Evolutionary conservation across 129 eudicot species (phyloP).

Genomic region (Artemisia argyi): DNA sequence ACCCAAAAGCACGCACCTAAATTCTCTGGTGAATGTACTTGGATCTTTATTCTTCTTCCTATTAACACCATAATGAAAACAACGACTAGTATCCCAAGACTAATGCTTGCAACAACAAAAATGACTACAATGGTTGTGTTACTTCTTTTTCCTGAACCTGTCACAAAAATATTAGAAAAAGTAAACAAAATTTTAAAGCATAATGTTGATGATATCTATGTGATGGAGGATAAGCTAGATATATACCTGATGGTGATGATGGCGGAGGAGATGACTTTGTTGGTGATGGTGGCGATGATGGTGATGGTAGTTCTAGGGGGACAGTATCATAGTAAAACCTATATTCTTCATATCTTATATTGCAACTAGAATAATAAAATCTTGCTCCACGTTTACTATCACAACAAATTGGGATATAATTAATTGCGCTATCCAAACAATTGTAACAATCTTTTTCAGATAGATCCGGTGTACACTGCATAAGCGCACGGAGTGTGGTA

Average conservation of each 20-base stretch:
- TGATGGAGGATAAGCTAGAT: background rate
- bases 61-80: no score
- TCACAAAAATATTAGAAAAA: background rate
- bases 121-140: conserved; percentile 11
- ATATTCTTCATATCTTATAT: conserved; percentile 28
- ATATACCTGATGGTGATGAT: conserved; percentile 15
- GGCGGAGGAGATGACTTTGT: background rate
- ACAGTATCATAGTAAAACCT: conserved; percentile 20
- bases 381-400: conserved; percentile 30
- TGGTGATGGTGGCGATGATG: conserved; percentile 15
- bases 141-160: conserved; percentile 18
- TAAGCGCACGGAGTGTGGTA: conserved; percentile 23
- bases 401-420: conserved; percentile 4
- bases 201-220: background rate
- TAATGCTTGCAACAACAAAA: background rate
- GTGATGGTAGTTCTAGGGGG: conserved; percentile 11
- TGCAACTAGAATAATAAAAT: conserved; percentile 30
- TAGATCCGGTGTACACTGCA: conserved; percentile 44
- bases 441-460: conserved; percentile 15
- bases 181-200: background rate
- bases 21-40: no score
- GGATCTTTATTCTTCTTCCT: no score
- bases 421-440: conserved; percentile 19
- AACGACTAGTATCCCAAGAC: no score
- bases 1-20: no score